Conservation (phyloP, 805 yeast species). For the Candida rishiriensis region DNA sequence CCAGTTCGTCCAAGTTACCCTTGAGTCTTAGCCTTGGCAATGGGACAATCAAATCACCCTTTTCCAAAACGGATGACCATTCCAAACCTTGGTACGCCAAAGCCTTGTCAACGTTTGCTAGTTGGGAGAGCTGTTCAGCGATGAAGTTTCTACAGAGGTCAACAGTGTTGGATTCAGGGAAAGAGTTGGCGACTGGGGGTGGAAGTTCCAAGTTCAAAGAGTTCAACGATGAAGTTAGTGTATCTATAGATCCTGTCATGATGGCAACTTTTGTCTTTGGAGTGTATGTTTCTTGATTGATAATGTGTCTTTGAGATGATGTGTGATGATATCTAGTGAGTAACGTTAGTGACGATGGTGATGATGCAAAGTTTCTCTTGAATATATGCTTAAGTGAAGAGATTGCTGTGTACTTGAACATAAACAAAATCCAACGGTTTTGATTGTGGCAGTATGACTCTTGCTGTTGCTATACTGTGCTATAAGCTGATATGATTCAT, state of each 20-base stretch:
- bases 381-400: not conserved
- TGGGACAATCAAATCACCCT: conserved; percentile 91
- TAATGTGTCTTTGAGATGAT: too few species aligned
- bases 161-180: conserved; percentile 73
- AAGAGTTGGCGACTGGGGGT: conserved; percentile 48
- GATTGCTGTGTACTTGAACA: not conserved
- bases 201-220: conserved; percentile 35
- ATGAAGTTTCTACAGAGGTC: conserved; percentile 90
- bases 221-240: conserved; percentile 21
- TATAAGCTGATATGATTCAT: too few species aligned
- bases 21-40: conserved; percentile 85
- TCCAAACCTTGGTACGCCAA: conserved; percentile 83
- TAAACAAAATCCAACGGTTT: not conserved
- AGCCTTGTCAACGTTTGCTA: conserved; percentile 66
- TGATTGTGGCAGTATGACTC: too few species aligned
- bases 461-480: too few species aligned
- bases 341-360: not conserved
- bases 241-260: conserved; percentile 24
- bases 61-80: conserved; percentile 77
- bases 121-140: conserved; percentile 65
- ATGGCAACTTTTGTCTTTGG: conserved; percentile 6
- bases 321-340: not conserved
- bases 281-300: conserved; percentile 9
- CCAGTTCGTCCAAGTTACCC: conserved; percentile 74
- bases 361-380: not conserved